These are phyloP conservation scores for Croton setiger DNA, from an alignment of 441 rosid genomes.

Conservation along the genomic window DNA sequence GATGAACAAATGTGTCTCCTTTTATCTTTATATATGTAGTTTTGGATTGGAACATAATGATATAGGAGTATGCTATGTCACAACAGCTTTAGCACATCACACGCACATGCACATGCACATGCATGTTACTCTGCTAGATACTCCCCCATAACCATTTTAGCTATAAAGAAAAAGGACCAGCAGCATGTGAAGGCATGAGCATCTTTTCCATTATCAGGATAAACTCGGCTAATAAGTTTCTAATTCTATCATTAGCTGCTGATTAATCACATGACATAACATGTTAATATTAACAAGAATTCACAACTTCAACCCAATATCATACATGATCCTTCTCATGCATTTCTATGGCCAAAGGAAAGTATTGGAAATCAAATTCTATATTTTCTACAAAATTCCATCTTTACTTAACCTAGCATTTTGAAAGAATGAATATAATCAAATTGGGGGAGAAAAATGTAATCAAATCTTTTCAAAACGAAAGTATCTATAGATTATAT, in stretches of 20 bases:
- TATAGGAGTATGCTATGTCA: slow-evolving; percentile 11
- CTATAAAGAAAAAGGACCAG: slow-evolving; percentile 4
- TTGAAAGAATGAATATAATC: slow-evolving; percentile 7
- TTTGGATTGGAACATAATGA: background rate
- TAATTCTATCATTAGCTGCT: background rate
- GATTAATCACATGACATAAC: background rate
- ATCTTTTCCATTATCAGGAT: background rate
- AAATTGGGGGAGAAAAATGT: background rate
- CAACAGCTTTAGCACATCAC: background rate
- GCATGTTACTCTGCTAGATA: slow-evolving; percentile 4
- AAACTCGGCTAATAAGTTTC: background rate
- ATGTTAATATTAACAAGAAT: background rate
- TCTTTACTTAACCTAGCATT: background rate
- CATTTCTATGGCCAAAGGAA: background rate
- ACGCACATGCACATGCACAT: slow-evolving; percentile 23
- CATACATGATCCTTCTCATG: background rate
- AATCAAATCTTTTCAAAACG: background rate
- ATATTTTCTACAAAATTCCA: background rate
- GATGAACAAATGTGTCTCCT: slow-evolving; percentile 1
- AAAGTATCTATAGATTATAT: slow-evolving; percentile 5
- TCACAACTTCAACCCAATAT: background rate
- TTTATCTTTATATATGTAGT: background rate
- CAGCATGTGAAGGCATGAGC: slow-evolving; percentile 20
- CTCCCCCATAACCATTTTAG: background rate
- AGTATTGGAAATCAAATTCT: background rate